Evolutionary conservation across 148 eudicot genomes (phyloP), one percentile per base, ranked within the genome.

Genomic region (Cornus suecica): DNA sequence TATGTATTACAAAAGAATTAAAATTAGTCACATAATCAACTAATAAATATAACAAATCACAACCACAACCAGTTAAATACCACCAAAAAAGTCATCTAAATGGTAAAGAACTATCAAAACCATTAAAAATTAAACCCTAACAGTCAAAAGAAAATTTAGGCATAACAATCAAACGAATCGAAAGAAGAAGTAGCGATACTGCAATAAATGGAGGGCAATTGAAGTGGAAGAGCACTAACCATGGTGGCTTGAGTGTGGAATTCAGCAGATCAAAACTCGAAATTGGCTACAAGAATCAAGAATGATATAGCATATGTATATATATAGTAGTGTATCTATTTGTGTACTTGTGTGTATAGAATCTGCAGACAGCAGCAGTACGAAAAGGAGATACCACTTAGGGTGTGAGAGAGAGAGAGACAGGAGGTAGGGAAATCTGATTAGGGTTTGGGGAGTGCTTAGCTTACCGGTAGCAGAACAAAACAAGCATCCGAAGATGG

Each of bases 201-300:
- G n/a, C 22, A 13, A 29, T 28, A 29, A 74, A 74, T 48, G 29
- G 48, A 29, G 29, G 65, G 27, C 24, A 45, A 45, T 28, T 34
- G 63, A 45, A 65, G 70, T 65, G 41, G 61, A 65, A 29, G 56
- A n/a, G 28, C 28, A 65, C 77, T 28, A 48, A 74, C 77, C 77
- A 74, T 74, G 11, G 7, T 74, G 60, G 62, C 24, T 6, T 65
- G 37, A 10, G 58, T 52, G 8, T 58, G 25, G 76, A 41, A 54
- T 18, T 74, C 25, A 41, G 15, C 68, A 18, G 60, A 45, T 8
- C 48, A 29, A 64, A 64, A 9, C 28, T 45, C 70, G 24, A 25
- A 48, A 58, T 65, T 65, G 11, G 22, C 28, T 6, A 30, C 28
- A n/a, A 70, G 24, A 28, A 65, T 45, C 52, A 28, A 24, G 5